Evolutionary conservation across 2,329 filamentous ascomycete genomes (phyloP).

Genomic region (Aspergillaceae sp.): DNA sequence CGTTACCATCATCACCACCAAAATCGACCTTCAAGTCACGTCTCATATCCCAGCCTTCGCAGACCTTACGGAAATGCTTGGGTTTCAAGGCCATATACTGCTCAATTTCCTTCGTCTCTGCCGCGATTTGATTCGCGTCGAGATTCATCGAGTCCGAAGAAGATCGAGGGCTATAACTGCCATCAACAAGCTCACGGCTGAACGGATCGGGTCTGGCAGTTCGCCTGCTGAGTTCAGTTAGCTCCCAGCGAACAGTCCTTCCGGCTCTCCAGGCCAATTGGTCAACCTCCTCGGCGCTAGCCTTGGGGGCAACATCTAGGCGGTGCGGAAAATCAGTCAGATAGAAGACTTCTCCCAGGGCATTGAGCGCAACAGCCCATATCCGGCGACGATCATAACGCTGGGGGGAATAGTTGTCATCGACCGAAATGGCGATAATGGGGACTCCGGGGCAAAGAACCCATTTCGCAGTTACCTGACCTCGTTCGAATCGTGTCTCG

Average conservation of each 20-base stretch:
- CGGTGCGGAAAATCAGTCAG: constrained; percentile 61
- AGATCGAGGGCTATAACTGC: constrained; percentile 71
- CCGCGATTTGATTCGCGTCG: constrained; percentile 58
- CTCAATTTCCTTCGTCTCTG: constrained; percentile 76
- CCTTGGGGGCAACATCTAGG: constrained; percentile 40
- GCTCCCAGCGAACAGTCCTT: constrained; percentile 68
- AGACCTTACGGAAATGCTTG: constrained; percentile 67
- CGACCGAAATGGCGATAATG: constrained; percentile 72
- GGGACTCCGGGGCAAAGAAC: constrained; percentile 86
- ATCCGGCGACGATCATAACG: constrained; percentile 62
- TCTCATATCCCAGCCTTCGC: constrained; percentile 86
- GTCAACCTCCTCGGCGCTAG: constrained; percentile 46
- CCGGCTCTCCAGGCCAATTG: constrained; percentile 72
- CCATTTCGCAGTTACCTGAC: constrained; percentile 82
- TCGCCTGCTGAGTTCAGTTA: constrained; percentile 70
- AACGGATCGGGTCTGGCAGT: constrained; percentile 63
- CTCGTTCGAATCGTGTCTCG: constrained; percentile 56
- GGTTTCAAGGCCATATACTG: constrained; percentile 64
- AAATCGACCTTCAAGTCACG: constrained; percentile 82
- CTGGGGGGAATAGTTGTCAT: constrained; percentile 68
- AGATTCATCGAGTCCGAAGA: constrained; percentile 67
- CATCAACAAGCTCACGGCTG: constrained; percentile 57
- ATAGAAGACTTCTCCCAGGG: constrained; percentile 84
- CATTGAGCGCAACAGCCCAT: constrained; percentile 92
- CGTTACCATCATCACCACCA: constrained; percentile 65